Base-by-base conservation (phyloP, 2,329 filamentous ascomycete species). In the Pseudogymnoascus sp. region DNA sequence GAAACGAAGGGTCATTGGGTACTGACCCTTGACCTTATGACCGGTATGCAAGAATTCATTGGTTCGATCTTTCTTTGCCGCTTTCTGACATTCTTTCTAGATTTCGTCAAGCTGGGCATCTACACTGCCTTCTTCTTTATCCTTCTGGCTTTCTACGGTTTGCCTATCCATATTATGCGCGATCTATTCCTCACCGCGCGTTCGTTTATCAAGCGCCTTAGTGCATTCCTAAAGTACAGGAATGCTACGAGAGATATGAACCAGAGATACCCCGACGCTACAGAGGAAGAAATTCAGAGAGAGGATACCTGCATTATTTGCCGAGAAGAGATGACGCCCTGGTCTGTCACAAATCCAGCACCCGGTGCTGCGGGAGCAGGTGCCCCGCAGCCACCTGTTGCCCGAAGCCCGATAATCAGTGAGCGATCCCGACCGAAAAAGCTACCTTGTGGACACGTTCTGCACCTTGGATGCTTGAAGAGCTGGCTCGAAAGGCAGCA, bases 251-350 rank as follows among this genome's bases (percentile, higher is more conserved):
- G 89, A 67, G 91, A 97, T 72, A 97, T 99, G 92, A 94, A 96
- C 71, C 84, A 85, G 64, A 80, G 85, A 69, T 97, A 97, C 72
- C 89, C 90, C 4, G 94, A 99, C 73, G 94, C 94, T 1, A 96
- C 90, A 1, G 82, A 84, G 1, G 91, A 95, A 67, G 93, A 99
- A 67, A 84, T 99, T 23, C 79, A 81, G 28, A 83, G 90, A 58
- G 93, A 97, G 72, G 91, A 95, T 70, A 95, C 94, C 2, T 99
- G 94, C 75, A 99, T 99, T 69, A 96, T 99, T 62, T 99, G 94
- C 75, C 86, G 94, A 64, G 94, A 99, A 73, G 91, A 95, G 67
- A 99, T 99, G 94, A 84, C 85, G 35, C 86, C 88, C 1, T 96
- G 91, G 90, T 71, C 71, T 64, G 69, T 73, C 16, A 79, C 78